Conservation (phyloP, 495 filamentous ascomycete species). For the Hypoxylon perforatum region DNA sequence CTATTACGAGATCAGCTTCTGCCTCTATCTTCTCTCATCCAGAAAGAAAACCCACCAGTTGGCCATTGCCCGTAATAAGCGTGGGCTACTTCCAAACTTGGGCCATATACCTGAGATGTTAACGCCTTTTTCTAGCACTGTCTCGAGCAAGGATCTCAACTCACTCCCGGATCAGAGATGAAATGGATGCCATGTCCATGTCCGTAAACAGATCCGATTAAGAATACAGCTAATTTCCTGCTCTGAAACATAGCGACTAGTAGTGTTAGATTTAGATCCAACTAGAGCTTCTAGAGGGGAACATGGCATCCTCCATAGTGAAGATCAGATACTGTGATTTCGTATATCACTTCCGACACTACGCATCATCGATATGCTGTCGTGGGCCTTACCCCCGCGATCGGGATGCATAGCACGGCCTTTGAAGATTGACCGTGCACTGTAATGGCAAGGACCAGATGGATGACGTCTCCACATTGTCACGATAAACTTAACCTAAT, state of each 20-base stretch:
- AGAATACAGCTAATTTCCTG: background rate
- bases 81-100: constrained; percentile 14
- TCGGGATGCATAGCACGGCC: background rate
- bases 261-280: background rate
- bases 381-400: background rate
- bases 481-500: background rate
- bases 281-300: background rate
- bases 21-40: background rate
- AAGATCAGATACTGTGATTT: background rate
- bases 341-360: background rate
- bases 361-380: background rate
- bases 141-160: background rate
- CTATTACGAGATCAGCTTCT: constrained; percentile 27
- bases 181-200: constrained; percentile 20
- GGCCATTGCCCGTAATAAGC: constrained; percentile 33
- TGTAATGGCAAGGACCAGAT: background rate
- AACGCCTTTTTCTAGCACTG: background rate
- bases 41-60: constrained; percentile 10
- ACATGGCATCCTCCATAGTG: background rate
- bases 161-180: constrained; percentile 27
- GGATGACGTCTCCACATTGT: background rate
- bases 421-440: no score
- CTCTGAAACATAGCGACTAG: background rate
- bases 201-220: background rate
- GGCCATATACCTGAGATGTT: constrained; percentile 5